Percentiles rank a stretch among this genome's conserved stretches.
Conservation (phyloP, 1,139 yeast genomes). For the Geotrichum australiense region DNA sequence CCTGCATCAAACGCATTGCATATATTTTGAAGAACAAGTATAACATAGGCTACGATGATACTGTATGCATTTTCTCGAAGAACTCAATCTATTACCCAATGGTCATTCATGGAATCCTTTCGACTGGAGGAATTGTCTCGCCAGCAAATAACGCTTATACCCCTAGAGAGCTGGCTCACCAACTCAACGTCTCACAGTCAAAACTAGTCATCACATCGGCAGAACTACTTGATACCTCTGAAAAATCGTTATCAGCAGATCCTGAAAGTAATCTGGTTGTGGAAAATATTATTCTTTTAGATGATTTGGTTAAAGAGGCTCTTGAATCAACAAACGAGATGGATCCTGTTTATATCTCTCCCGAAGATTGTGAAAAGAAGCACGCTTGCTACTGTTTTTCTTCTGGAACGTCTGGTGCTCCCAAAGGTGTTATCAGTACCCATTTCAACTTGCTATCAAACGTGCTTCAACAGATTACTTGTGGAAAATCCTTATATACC, state of each 20-base stretch:
- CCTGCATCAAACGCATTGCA: slow-evolving; percentile 22
- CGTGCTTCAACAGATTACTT: slow-evolving; percentile 17
- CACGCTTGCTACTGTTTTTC: slow-evolving; percentile 39
- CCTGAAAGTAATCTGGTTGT: not conserved
- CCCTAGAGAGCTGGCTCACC: slow-evolving; percentile 25
- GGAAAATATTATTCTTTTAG: slow-evolving; percentile 5
- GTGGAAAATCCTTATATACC: slow-evolving; percentile 1
- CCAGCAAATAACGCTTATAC: slow-evolving; percentile 26
- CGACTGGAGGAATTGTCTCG: slow-evolving; percentile 23
- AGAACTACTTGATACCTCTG: slow-evolving; percentile 9
- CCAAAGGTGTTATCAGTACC: slow-evolving; percentile 56
- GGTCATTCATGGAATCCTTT: slow-evolving; percentile 21
- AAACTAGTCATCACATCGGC: slow-evolving; percentile 21
- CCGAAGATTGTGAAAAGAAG: slow-evolving; percentile 5
- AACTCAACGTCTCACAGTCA: slow-evolving; percentile 22
- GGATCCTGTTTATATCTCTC: slow-evolving; percentile 12
- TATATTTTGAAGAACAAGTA: slow-evolving; percentile 24
- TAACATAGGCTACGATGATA: slow-evolving; percentile 18
- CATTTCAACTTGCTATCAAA: slow-evolving; percentile 35
- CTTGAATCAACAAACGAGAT: not conserved
- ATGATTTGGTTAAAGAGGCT: slow-evolving; percentile 10
- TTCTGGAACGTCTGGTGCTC: slow-evolving; percentile 52
- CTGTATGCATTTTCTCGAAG: slow-evolving; percentile 11
- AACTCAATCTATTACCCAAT: slow-evolving; percentile 12
- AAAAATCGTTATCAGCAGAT: slow-evolving; percentile 1